Evolutionary conservation across 495 filamentous ascomycete species (phyloP), one percentile per base, ranked within the genome.

Genomic region (Podospora comata): DNA sequence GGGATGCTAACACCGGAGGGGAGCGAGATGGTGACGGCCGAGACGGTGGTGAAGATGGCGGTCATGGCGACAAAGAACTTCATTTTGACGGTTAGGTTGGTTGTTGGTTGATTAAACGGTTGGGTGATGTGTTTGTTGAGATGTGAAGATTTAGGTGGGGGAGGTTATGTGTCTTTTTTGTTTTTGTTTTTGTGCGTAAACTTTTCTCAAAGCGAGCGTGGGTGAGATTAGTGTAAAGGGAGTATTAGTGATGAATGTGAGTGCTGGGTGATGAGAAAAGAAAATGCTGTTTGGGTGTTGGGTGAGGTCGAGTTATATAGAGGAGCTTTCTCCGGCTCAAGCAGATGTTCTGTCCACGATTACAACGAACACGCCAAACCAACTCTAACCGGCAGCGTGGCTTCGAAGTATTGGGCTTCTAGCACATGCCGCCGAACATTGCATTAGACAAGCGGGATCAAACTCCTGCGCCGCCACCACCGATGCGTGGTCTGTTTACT

Each of bases 1-100:
- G 74, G 70, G 18, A 74, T 62, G 5, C 65, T 55, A 60, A 78
- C 69, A 23, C 75, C 75, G 1, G 67, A 70, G 28, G 75, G 75
- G 3, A 76, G 67, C 7, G 72, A 70, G 70, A 76, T 70, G 67
- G 75, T 76, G 67, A 75, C 70, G 62, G 66, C 69, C 28, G 64
- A 65, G 34, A 65, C 66, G 4, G 59, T 34, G 57, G 65, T 44
- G 61, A 44, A 66, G 56, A 61, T 27, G 67, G 61, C n/a, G 68
- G 61, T 34, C 67, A 65, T 13, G 67, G 61, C 34, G 70, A 67
- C 54, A 60, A 54, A n/a, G 71, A 65, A 55, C 67, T 73, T 67
- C 72, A 73, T 74, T 15, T 66, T 73, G 59, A 53, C 57, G 63
- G 57, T 67, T 62, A 48, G 57, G 66, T 34, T 63, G 57, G 66